These are phyloP conservation scores for Xylaria multiplex DNA, from an alignment of 2,329 filamentous ascomycete species.

Conservation along the genomic window DNA sequence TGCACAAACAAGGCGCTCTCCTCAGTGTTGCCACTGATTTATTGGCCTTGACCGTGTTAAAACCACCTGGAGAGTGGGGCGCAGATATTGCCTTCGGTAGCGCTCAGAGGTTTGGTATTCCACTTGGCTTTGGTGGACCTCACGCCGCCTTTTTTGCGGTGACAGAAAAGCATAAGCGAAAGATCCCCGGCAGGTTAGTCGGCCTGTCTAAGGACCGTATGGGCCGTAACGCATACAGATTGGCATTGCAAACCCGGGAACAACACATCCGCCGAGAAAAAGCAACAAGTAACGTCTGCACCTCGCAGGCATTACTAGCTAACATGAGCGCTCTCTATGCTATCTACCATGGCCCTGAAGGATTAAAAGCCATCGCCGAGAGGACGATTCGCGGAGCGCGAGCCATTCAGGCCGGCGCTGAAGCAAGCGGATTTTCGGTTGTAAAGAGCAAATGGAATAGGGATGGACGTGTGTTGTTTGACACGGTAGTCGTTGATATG, in stretches of 20 bases:
- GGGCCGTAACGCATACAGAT: slow-evolving; percentile 80
- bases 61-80: slow-evolving; percentile 91
- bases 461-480: slow-evolving; percentile 73
- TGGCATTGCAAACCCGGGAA: slow-evolving; percentile 91
- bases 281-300: slow-evolving; percentile 97
- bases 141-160: slow-evolving; percentile 97
- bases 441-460: slow-evolving; percentile 65
- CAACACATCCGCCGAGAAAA: slow-evolving; percentile 97
- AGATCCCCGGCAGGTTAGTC: slow-evolving; percentile 90
- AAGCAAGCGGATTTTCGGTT: slow-evolving; percentile 71
- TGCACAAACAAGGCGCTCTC: slow-evolving; percentile 80
- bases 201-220: slow-evolving; percentile 91
- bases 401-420: slow-evolving; percentile 72
- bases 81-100: slow-evolving; percentile 96
- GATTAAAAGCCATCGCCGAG: slow-evolving; percentile 84
- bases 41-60: slow-evolving; percentile 85
- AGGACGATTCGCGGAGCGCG: slow-evolving; percentile 77
- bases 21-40: slow-evolving; percentile 91
- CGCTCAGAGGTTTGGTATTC: slow-evolving; percentile 90
- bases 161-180: slow-evolving; percentile 89
- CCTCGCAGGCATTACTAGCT: slow-evolving; percentile 89
- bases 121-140: slow-evolving; percentile 91
- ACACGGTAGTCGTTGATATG: slow-evolving; percentile 78
- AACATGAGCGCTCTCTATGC: slow-evolving; percentile 98
- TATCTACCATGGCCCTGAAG: slow-evolving; percentile 88